Base-by-base conservation (phyloP, 2,329 filamentous ascomycete genomes). In the Ophiostoma tasmaniense region DNA sequence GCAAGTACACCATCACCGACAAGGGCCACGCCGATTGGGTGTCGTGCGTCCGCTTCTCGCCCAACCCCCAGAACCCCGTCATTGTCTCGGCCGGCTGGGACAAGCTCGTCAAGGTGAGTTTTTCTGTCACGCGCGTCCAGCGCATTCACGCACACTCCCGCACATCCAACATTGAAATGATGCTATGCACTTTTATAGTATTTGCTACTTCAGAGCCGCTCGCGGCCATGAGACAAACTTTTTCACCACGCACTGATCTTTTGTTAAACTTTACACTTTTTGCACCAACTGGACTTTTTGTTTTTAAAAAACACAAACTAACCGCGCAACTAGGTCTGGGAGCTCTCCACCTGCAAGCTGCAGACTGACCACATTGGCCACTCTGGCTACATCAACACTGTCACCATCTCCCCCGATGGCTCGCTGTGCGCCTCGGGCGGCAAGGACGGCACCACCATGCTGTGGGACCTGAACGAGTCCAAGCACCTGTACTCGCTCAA, bases 131-230 rank as follows among this genome's bases (percentile, higher is more conserved):
- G 39, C 50, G 20, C 71, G 64, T 66, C 37, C 67, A 66, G 42
- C 52, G 22, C 69, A 37, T 69, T 22, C 10, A 5, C 35, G 22
- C 33, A 33, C 33, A 33, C 33, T 30, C 52, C 6, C 17, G 1
- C 22, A 11, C 22, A 55, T 11, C 13, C 30, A 7, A 37, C 55
- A 45, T 80, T 84, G 84, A 88, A 80, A 95, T 93, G 94, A 98
- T 98, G 94, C 87, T 90, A 88, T 90, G 87, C 89, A 90, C 88
- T 73, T 81, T 82, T 80, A 84, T 93, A 92, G 93, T 98, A 98
- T 98, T 98, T 98, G 95, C 95, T 98, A 98, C 95, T 99, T 98
- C 94, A 97, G 95, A 99, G 93, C 92, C 88, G 59, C 37, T 80
- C 79, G 80, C 81, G 87, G 93, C 92, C 82, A 97, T 98, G 95